Evolutionary conservation across 2,329 filamentous ascomycete genomes (phyloP).

Genomic region (Phialophora verrucosa): DNA sequence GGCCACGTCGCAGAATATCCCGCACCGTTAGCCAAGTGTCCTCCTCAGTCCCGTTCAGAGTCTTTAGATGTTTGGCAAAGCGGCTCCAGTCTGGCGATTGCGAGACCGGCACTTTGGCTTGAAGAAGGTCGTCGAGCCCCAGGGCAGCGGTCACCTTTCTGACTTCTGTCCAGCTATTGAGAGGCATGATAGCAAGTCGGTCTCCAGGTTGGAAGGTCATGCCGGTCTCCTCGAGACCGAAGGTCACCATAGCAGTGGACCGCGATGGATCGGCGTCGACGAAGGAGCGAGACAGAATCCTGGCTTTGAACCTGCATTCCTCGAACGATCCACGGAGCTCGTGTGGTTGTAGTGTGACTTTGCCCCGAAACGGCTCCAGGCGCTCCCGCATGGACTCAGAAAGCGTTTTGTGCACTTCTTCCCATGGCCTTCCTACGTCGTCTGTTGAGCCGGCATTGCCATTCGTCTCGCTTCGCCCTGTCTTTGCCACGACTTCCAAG

Average conservation of each 20-base stretch:
- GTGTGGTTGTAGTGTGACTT: conserved; percentile 26
- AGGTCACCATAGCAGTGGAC: conserved; percentile 28
- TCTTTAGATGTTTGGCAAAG: conserved; percentile 29
- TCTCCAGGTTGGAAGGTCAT: conserved; percentile 31
- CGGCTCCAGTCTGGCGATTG: conserved; percentile 20
- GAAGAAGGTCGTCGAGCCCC: conserved; percentile 25
- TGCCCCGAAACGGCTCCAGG: conserved; percentile 29
- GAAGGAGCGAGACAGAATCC: conserved; percentile 25
- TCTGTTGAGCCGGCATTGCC: conserved; percentile 29
- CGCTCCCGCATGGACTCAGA: conserved; percentile 32
- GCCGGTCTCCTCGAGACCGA: conserved; percentile 27
- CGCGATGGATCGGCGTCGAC: conserved; percentile 22
- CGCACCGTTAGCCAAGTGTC: conserved; percentile 22
- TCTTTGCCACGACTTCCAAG: conserved; percentile 30
- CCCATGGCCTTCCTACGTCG: conserved; percentile 26
- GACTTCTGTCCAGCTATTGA: conserved; percentile 30
- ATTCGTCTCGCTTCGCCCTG: conserved; percentile 31
- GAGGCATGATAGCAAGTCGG: conserved; percentile 28
- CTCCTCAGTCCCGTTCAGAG: conserved; percentile 3
- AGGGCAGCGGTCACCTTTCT: conserved; percentile 28
- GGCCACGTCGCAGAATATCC: conserved; percentile 29
- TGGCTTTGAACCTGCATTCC: conserved; percentile 31
- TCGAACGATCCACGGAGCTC: conserved; percentile 27
- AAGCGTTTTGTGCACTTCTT: conserved; percentile 31
- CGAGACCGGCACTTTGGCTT: conserved; percentile 19